Conservation (phyloP, 1,284 basidiomycete species). For the Ustilago lituana region DNA sequence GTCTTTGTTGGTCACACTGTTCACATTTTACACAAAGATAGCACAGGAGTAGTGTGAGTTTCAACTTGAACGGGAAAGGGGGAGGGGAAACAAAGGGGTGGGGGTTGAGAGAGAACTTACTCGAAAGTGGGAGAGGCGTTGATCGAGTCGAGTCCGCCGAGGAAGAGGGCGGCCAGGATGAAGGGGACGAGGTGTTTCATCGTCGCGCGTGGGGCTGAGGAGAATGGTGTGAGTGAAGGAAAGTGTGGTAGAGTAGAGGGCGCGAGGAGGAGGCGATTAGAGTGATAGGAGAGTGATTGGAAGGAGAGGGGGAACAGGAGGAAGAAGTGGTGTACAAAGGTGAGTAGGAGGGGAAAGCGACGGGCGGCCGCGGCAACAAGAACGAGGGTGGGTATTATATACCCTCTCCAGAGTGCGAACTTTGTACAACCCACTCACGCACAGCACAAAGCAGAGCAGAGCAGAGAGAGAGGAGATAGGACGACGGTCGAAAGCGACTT, state of each 20-base stretch:
- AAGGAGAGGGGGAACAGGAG: not conserved
- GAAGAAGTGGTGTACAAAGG: too few species aligned
- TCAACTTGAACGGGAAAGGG: not conserved
- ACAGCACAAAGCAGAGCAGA: too few species aligned
- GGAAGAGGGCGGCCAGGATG: conserved; percentile 10
- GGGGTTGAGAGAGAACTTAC: conserved; percentile 19
- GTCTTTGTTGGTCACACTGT: not conserved
- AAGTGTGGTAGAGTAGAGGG: not conserved
- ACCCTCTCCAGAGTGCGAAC: too few species aligned
- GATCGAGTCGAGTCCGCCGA: conserved; percentile 7
- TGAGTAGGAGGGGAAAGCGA: too few species aligned
- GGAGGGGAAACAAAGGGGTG: not conserved
- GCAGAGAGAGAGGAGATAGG: too few species aligned
- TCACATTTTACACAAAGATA: too few species aligned
- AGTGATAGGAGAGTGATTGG: not conserved
- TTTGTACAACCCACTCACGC: too few species aligned
- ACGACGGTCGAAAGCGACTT: too few species aligned
- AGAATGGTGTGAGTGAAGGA: not conserved
- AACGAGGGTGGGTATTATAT: too few species aligned
- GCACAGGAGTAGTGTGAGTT: too few species aligned
- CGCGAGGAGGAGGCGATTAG: too few species aligned
- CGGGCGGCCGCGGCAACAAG: too few species aligned
- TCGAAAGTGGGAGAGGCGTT: conserved; percentile 7
- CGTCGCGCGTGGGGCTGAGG: not conserved
- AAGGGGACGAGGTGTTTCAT: conserved; percentile 17